Conservation (phyloP, 352 stramenopile species). For the Paralagenidium karlingii region DNA sequence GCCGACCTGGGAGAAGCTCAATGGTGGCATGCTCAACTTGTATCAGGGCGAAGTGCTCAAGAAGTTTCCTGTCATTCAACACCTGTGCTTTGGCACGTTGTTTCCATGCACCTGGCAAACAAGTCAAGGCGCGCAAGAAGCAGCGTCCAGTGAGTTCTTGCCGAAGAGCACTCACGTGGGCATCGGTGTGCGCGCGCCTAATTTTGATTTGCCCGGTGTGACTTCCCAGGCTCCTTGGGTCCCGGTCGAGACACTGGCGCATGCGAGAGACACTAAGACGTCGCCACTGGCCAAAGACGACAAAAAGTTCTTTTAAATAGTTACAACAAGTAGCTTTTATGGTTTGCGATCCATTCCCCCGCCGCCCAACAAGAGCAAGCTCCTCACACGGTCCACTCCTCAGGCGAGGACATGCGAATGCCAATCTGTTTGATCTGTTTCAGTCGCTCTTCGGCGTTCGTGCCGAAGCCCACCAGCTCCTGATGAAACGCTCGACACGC, state of each 20-base stretch:
- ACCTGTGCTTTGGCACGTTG: constrained; percentile 94
- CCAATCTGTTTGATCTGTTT: constrained; percentile 83
- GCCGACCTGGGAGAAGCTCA: constrained; percentile 87
- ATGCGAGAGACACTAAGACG: constrained; percentile 30
- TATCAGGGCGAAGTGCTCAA: constrained; percentile 96
- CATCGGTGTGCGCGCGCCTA: constrained; percentile 42
- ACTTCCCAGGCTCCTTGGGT: constrained; percentile 58
- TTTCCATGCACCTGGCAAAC: constrained; percentile 79
- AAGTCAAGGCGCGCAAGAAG: no score
- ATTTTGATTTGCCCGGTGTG: constrained; percentile 47
- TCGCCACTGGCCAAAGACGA: no score
- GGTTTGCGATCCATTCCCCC: not conserved
- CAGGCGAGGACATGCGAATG: constrained; percentile 26
- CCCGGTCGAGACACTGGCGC: constrained; percentile 31
- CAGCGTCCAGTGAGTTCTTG: no score
- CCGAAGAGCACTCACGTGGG: constrained; percentile 38
- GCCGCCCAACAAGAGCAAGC: no score
- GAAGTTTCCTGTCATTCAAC: constrained; percentile 97
- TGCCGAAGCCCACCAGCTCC: constrained; percentile 59
- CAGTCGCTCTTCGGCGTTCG: constrained; percentile 73
- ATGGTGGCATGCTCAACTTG: constrained; percentile 81
- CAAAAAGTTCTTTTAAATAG: no score
- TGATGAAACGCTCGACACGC: constrained; percentile 77
- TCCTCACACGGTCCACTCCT: constrained; percentile 42
- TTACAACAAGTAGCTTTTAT: no score